A percentile compares a stretch with the other conserved stretches of the same genome.
Evolutionary conservation across 1,139 yeast genomes (phyloP).

Genomic region (Scheffersomyces insectosa): DNA sequence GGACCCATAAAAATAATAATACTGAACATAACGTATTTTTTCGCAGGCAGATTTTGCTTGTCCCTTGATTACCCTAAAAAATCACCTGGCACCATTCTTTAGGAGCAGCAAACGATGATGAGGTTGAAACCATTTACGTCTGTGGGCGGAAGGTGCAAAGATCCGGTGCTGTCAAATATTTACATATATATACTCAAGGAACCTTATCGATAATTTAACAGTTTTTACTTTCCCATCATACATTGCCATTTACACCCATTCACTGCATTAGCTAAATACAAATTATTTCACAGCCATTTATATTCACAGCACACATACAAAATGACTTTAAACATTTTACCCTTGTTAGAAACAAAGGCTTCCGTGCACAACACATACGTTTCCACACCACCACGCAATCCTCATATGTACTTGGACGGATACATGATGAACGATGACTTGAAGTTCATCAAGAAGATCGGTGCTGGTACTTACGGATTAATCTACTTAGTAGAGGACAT

Average conservation of each 20-base stretch:
- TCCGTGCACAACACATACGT: neutral
- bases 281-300: too few species aligned
- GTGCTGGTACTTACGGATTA: constrained; percentile 87
- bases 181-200: neutral
- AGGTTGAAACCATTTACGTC: too few species aligned
- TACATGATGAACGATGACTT: constrained; percentile 40
- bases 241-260: neutral
- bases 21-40: neutral
- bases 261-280: neutral
- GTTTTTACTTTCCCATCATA: neutral
- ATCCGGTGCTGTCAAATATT: too few species aligned
- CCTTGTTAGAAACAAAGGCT: constrained; percentile 3
- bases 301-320: neutral
- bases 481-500: constrained; percentile 71
- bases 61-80: neutral
- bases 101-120: too few species aligned
- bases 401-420: constrained; percentile 23
- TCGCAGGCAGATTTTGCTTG: neutral
- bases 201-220: neutral
- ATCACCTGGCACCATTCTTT: neutral
- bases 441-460: constrained; percentile 58
- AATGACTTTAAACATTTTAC: constrained; percentile 7
- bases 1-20: neutral
- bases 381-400: constrained; percentile 3
- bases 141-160: too few species aligned